A percentile compares a stretch with the other conserved stretches of the same genome.
Evolutionary conservation across 1,284 basidiomycete species (phyloP).

Genomic region (Rhodofomes roseus): DNA sequence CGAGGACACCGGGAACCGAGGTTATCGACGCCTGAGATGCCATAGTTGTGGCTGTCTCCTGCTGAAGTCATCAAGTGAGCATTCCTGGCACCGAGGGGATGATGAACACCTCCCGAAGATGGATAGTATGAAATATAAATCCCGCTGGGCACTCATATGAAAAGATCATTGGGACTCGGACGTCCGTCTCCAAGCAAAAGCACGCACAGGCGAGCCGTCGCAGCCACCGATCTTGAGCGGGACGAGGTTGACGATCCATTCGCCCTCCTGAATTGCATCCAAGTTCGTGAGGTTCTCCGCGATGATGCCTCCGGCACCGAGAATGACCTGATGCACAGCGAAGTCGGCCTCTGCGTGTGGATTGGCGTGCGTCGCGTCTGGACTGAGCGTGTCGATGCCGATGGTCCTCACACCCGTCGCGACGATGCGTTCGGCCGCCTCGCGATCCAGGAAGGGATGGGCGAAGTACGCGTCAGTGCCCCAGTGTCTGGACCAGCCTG

Average conservation of each 20-base stretch:
- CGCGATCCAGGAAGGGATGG: conserved; percentile 58
- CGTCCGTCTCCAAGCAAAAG: conserved; percentile 42
- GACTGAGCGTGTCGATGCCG: conserved; percentile 60
- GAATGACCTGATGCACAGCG: conserved; percentile 51
- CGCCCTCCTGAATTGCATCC: conserved; percentile 33
- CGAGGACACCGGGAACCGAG: too few relatives aligned
- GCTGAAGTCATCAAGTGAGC: neutral
- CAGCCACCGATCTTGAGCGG: conserved; percentile 52
- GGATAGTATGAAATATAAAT: too few relatives aligned
- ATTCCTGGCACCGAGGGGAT: neutral
- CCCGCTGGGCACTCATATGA: neutral
- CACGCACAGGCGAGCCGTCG: conserved; percentile 68
- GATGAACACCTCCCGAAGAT: neutral
- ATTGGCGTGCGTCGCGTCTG: conserved; percentile 52
- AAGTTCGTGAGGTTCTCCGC: conserved; percentile 66
- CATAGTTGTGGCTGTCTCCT: too few relatives aligned
- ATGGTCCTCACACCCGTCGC: conserved; percentile 49
- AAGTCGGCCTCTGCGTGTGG: conserved; percentile 31
- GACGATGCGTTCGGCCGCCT: conserved; percentile 47
- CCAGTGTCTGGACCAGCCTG: conserved; percentile 41
- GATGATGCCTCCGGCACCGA: conserved; percentile 56
- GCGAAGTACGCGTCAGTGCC: conserved; percentile 46
- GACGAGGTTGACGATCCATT: conserved; percentile 47
- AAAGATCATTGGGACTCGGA: neutral
- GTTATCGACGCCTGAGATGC: too few relatives aligned